Conservation (phyloP, 352 stramenopile species). For the Phytophthora cactorum region DNA sequence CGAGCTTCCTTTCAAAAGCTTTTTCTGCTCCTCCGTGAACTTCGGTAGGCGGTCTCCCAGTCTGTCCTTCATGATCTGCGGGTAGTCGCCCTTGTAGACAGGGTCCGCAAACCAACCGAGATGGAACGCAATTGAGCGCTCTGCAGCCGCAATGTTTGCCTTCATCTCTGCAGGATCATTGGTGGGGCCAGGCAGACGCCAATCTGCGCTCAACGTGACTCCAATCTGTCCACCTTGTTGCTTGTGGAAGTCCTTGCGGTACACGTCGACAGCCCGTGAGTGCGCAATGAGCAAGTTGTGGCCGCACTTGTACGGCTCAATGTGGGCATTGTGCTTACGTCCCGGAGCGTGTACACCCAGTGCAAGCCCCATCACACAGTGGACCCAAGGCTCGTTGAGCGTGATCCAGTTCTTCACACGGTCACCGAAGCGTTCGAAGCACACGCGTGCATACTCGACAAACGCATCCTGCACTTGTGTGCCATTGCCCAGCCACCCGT, state of each 20-base stretch:
- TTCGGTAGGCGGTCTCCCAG: conserved; percentile 81
- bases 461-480: conserved; percentile 59
- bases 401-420: conserved; percentile 94
- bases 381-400: conserved; percentile 92
- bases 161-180: conserved; percentile 53
- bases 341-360: conserved; percentile 83
- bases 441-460: conserved; percentile 83
- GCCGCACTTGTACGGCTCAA: conserved; percentile 77
- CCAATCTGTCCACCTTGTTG: conserved; percentile 80
- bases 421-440: conserved; percentile 92
- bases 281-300: conserved; percentile 92
- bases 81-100: conserved; percentile 93
- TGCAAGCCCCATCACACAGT: conserved; percentile 85
- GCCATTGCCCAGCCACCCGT: conserved; percentile 52
- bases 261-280: conserved; percentile 83
- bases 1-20: conserved; percentile 74
- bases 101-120: conserved; percentile 93
- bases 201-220: conserved; percentile 92
- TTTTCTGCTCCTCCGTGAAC: conserved; percentile 88
- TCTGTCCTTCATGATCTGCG: conserved; percentile 85
- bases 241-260: conserved; percentile 76
- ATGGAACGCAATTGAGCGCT: conserved; percentile 84
- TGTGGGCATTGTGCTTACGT: conserved; percentile 44
- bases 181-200: conserved; percentile 71
- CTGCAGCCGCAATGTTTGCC: conserved; percentile 62